Evolutionary conservation across 129 eudicot genomes (phyloP).

Genomic region (Solidago caesia): DNA sequence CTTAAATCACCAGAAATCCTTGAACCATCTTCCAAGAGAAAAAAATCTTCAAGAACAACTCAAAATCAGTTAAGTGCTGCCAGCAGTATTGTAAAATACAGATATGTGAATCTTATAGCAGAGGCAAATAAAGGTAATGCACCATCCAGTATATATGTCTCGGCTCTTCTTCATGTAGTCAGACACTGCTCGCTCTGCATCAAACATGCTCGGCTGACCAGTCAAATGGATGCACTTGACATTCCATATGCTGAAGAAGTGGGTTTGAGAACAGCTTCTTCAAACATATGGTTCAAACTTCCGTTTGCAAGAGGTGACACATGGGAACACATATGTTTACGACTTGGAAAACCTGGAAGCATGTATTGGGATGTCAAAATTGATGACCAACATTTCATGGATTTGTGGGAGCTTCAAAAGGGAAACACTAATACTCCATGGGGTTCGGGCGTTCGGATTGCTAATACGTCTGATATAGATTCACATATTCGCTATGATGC

Average conservation of each 20-base stretch:
- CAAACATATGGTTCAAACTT: conserved; percentile 83
- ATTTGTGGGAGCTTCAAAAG: conserved; percentile 94
- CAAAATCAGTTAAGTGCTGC: conserved; percentile 28
- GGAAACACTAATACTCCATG: conserved; percentile 70
- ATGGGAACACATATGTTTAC: conserved; percentile 82
- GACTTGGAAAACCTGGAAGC: conserved; percentile 90
- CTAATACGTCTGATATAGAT: conserved; percentile 84
- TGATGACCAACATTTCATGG: conserved; percentile 78
- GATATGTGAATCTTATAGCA: conserved; percentile 72
- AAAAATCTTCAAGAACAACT: conserved; percentile 38
- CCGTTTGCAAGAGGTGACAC: conserved; percentile 77
- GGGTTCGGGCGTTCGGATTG: conserved; percentile 88
- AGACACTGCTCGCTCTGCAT: conserved; percentile 90
- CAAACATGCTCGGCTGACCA: conserved; percentile 88
- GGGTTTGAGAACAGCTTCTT: conserved; percentile 67
- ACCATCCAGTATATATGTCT: conserved; percentile 68
- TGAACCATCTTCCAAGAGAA: conserved; percentile 58
- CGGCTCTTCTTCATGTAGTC: conserved; percentile 83
- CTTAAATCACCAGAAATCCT: conserved; percentile 42
- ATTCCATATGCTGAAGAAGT: conserved; percentile 91
- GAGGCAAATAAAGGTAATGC: conserved; percentile 89
- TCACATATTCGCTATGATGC: conserved; percentile 90
- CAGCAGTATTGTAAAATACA: conserved; percentile 44
- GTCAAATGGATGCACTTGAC: conserved; percentile 94
- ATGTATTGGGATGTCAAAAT: conserved; percentile 98